A percentile compares a stretch with the other conserved stretches of the same genome.
These are phyloP conservation scores for Anisogramma anomala DNA, from an alignment of 2,329 filamentous ascomycete species.

Conservation along the genomic window DNA sequence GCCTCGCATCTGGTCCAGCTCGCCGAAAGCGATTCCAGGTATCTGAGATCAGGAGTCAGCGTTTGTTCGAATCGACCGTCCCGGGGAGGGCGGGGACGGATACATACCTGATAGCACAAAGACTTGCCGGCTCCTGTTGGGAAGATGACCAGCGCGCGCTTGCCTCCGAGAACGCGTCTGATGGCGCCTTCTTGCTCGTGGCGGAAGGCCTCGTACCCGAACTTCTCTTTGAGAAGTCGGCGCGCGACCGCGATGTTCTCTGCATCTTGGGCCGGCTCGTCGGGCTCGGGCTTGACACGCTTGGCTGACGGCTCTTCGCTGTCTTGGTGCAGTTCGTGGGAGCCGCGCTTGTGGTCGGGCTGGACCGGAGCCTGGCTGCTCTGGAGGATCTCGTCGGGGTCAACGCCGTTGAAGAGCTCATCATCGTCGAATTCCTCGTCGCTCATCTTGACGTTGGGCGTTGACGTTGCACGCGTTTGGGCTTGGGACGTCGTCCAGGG, in stretches of 20 bases:
- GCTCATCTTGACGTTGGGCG: conserved; percentile 1
- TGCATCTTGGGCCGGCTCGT: not conserved
- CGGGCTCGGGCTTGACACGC: not conserved
- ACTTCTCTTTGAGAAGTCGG: conserved; percentile 26
- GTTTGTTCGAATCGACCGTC: not conserved
- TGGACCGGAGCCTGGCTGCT: conserved; percentile 11
- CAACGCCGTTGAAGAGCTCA: conserved; percentile 22
- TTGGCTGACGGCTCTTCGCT: too few species aligned
- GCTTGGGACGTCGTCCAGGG: not conserved
- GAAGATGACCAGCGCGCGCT: conserved; percentile 33
- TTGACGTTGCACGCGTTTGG: not conserved
- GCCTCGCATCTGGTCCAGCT: conserved; percentile 26
- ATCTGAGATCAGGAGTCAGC: conserved; percentile 22
- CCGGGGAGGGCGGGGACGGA: too few species aligned
- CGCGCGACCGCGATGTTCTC: conserved; percentile 14
- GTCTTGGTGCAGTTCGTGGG: not conserved
- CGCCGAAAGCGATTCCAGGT: conserved; percentile 34
- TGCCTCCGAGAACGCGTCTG: conserved; percentile 24
- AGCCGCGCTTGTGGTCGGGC: not conserved
- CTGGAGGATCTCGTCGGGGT: conserved; percentile 10
- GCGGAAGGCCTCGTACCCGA: conserved; percentile 29
- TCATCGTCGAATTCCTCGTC: conserved; percentile 23
- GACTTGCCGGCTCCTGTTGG: conserved; percentile 40
- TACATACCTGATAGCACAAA: conserved; percentile 35
- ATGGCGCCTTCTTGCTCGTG: conserved; percentile 35